Evolutionary conservation across 495 filamentous ascomycete genomes (phyloP).

Genomic region (Penicillium bovifimosum): DNA sequence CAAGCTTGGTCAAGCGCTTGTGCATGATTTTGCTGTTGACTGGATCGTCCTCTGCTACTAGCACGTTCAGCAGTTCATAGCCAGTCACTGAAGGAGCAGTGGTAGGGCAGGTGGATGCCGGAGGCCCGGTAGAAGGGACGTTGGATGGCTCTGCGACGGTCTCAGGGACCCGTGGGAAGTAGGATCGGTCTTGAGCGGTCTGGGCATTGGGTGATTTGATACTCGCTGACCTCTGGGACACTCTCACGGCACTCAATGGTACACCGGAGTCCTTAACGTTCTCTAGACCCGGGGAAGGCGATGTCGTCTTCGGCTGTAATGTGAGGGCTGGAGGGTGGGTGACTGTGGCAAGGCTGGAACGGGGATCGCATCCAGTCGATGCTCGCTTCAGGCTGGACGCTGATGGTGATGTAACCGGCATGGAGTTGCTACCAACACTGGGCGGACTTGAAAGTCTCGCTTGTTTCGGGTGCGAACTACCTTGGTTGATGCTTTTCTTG

Average conservation of each 20-base stretch:
- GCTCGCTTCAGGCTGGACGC: background rate
- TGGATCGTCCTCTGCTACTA: constrained; percentile 91
- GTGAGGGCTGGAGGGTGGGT: constrained; percentile 16
- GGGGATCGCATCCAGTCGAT: constrained; percentile 14
- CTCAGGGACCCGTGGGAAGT: constrained; percentile 12
- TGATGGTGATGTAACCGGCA: constrained; percentile 10
- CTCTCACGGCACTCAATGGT: constrained; percentile 37
- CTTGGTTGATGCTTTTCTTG: constrained; percentile 30
- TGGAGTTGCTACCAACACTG: constrained; percentile 14
- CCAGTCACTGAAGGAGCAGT: constrained; percentile 8
- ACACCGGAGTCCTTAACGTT: constrained; percentile 35
- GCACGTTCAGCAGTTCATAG: constrained; percentile 47
- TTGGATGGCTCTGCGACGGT: background rate
- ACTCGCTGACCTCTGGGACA: constrained; percentile 30
- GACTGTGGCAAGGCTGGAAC: constrained; percentile 22
- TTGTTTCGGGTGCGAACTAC: constrained; percentile 7
- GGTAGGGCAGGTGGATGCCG: background rate
- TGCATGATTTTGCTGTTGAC: constrained; percentile 84
- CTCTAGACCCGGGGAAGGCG: constrained; percentile 32
- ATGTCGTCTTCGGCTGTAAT: constrained; percentile 16
- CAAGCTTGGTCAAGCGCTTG: constrained; percentile 76
- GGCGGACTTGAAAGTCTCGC: constrained; percentile 4
- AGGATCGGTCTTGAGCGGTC: constrained; percentile 10
- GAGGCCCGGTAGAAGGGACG: background rate
- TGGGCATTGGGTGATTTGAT: constrained; percentile 3